Conservation (phyloP, 2,329 filamentous ascomycete genomes). For the Ploettnerulaceae sp. region DNA sequence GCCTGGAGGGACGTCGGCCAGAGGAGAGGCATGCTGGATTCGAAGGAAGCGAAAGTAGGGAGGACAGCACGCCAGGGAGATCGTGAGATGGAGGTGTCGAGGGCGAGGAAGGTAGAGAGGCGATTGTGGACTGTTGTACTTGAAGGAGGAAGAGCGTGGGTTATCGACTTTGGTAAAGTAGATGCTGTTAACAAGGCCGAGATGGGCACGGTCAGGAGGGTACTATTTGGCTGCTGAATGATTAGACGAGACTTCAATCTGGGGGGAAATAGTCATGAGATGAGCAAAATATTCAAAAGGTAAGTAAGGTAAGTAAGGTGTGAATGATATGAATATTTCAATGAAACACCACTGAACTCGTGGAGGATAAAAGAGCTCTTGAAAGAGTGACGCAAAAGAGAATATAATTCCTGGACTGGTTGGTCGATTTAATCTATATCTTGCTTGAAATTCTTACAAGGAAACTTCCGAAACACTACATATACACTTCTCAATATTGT, state of each 20-base stretch:
- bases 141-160: constrained; percentile 42
- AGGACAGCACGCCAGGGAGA: constrained; percentile 61
- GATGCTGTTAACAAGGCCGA: constrained; percentile 60
- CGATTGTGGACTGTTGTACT: constrained; percentile 64
- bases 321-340: too few species aligned
- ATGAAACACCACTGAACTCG: too few species aligned
- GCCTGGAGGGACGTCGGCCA: constrained; percentile 43
- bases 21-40: constrained; percentile 50
- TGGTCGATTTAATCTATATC: too few species aligned
- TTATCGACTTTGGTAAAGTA: constrained; percentile 51
- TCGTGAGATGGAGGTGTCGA: constrained; percentile 46
- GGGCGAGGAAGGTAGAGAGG: constrained; percentile 62
- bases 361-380: too few species aligned
- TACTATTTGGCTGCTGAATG: constrained; percentile 47
- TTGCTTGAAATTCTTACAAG: too few species aligned
- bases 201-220: constrained; percentile 61
- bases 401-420: too few species aligned
- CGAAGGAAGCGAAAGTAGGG: constrained; percentile 58
- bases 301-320: too few species aligned
- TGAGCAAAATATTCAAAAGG: too few species aligned
- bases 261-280: background rate
- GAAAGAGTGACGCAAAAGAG: too few species aligned
- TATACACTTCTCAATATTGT: too few species aligned
- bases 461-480: too few species aligned
- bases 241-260: background rate